phyloP scores from a whole-genome alignment of 306 rosid genomes.

The Gastrolobium villosum region DNA sequence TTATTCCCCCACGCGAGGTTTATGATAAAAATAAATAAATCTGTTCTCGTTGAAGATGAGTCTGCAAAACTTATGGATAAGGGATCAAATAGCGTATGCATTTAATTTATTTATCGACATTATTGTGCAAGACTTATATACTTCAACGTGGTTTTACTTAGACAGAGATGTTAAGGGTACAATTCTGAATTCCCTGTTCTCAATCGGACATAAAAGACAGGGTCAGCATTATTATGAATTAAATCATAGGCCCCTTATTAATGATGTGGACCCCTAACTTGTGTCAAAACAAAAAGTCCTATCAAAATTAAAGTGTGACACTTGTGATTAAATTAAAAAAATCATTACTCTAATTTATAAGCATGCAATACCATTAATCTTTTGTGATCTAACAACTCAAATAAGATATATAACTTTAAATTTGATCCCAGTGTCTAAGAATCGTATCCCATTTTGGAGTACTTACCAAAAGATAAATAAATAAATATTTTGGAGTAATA shows the following conservation, averaged over 20 bases:
- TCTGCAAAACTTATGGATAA: neutral
- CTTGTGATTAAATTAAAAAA: too few species aligned
- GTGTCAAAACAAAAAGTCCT: neutral
- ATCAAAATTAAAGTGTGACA: too few species aligned
- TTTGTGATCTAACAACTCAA: too few species aligned
- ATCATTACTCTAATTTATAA: too few species aligned
- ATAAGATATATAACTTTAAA: too few species aligned
- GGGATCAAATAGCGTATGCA: neutral
- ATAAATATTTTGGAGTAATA: too few species aligned
- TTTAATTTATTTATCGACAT: neutral
- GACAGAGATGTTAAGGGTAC: neutral
- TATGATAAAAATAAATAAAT: neutral
- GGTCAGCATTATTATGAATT: neutral
- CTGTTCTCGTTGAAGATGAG: neutral
- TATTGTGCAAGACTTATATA: neutral
- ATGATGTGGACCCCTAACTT: conserved; percentile 1
- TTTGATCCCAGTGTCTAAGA: too few species aligned
- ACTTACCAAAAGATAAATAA: too few species aligned
- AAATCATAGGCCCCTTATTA: conserved; percentile 1
- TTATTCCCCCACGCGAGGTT: neutral
- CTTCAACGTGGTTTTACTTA: conserved; percentile 3
- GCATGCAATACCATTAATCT: too few species aligned
- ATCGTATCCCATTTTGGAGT: too few species aligned
- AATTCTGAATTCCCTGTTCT: neutral
- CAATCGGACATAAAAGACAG: neutral